These are phyloP conservation scores for Triadica sebifera DNA, from an alignment of 345 rosid species.

Conservation along the genomic window DNA sequence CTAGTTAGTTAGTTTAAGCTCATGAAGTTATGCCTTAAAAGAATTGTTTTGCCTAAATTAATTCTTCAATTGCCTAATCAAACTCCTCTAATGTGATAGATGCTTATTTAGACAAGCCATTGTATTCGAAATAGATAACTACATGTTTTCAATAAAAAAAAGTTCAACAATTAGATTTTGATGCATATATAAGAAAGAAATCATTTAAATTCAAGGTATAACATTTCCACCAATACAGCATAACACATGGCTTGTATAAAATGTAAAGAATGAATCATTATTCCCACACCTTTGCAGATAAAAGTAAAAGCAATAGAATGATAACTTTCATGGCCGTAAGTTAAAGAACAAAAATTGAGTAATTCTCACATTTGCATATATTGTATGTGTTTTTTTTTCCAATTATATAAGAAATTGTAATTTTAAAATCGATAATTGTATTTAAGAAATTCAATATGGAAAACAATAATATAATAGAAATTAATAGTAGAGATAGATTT, in stretches of 20 bases:
- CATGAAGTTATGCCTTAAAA: neutral
- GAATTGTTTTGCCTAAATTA: neutral
- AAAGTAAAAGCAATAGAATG: too few species aligned
- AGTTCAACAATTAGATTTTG: neutral
- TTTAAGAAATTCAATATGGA: too few species aligned
- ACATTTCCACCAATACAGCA: neutral
- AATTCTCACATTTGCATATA: too few species aligned
- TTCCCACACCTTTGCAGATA: neutral
- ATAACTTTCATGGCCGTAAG: too few species aligned
- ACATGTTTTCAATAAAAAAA: neutral
- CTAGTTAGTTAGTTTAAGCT: too few species aligned
- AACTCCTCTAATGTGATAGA: neutral
- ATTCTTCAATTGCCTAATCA: neutral
- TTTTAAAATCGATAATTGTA: too few species aligned
- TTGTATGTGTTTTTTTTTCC: too few species aligned
- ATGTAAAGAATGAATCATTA: neutral
- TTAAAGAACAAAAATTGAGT: too few species aligned
- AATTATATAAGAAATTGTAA: too few species aligned
- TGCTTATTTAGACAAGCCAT: neutral
- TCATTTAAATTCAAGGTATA: constrained; percentile 9
- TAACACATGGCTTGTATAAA: neutral
- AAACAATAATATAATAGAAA: too few species aligned
- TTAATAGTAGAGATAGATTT: too few species aligned
- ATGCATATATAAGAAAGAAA: neutral
- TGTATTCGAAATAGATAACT: neutral